Base-by-base conservation (phyloP, 768 basidiomycete species). In the Naganishia onofrii region DNA sequence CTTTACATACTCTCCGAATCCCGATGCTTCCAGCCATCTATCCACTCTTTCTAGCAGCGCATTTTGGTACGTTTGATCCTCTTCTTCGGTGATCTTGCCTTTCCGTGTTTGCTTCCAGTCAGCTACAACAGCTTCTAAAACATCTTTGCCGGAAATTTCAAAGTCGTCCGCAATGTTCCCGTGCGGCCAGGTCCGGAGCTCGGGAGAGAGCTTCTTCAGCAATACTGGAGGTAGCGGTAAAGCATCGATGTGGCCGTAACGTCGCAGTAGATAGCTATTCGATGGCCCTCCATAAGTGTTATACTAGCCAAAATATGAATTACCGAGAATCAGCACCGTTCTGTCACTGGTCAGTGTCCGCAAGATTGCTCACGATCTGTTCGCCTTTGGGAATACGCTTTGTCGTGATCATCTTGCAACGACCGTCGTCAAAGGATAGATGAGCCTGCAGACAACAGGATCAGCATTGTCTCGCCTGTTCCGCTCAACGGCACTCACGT, bases 271-370 rank as follows among this genome's bases (percentile, higher is more conserved):
- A 74, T 94, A 94, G 8, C 90, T 87, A 77, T 98, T 98, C 6
- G 95, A 92, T 1, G 87, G 89, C 76, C 94, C 90, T 31, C 89
- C 92, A 79, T 98, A 99, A 0, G 95, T 97, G 79, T 98, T 98
- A 87, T 89, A 93, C 92, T 94, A 51, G 74, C 6, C 6, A 17
- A n/a, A 44, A 13, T 51, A 4, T 17, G 12, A 51, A n/a, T n/a
- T 2, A 7, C 48, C 7, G n/a, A 51, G n/a, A 8, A 26, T 51
- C 23, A 51, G 23, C 13, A 26, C 7, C 21, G 46, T 46, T 21
- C 3, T 9, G 19, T 17, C 46, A n/a, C n/a, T n/a, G n/a, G 7
- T 46, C 21, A 6, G 46, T 17, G 15, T 15, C n/a, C 46, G 19
- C 46, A 54, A 51, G 12, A 13, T 19, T 5, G 82, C 88, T 74